Base-by-base conservation (phyloP, 1,139 yeast species). In the Kodamaea arcana region DNA sequence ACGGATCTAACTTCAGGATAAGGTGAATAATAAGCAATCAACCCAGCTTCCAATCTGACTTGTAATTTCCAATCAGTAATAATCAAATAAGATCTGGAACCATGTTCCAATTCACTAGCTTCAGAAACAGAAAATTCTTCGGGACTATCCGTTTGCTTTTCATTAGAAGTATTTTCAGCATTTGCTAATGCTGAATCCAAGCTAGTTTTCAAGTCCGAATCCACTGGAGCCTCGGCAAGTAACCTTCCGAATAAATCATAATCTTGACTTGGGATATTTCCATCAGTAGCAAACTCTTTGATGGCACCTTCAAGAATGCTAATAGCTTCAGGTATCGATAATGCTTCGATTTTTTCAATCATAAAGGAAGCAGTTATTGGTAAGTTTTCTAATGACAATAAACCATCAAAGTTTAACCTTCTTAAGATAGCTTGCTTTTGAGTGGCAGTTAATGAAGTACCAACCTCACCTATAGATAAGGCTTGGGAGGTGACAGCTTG, bases 1-100 rank as follows among this genome's bases (percentile, higher is more conserved):
- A 76, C 73, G 8, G 84, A 66, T 42, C 86, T 64, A 5, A 79
- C 83, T 52, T 79, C 84, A 3, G 80, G 75, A 50, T 80, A 80
- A 1, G 83, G 82, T 1, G 83, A 78, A 51, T 69, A 73, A 49
- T 62, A 78, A 31, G 71, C 62, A 34, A 72, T 56, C 32, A 78
- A 33, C 2, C 45, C 44, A 15, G 53, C 54, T 26, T 50, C 53
- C 15, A 42, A 26, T 12, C 45, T 39, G 9, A 41, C 47, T 33
- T 45, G 50, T 5, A 49, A 36, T 7, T 31, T 30, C 50, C 51
- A 47, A 30, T 47, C 48, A n/a, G 33, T 27, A 16, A 34, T 29
- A 16, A 16, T 27, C 13, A 28, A 14, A 15, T 30, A 27, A 11
- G 30, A 25, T 8, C n/a, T 4, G 8, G 15, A 10, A 12, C 18